Conservation (phyloP, 164 flowering plant genomes). For the Aristolochia contorta region DNA sequence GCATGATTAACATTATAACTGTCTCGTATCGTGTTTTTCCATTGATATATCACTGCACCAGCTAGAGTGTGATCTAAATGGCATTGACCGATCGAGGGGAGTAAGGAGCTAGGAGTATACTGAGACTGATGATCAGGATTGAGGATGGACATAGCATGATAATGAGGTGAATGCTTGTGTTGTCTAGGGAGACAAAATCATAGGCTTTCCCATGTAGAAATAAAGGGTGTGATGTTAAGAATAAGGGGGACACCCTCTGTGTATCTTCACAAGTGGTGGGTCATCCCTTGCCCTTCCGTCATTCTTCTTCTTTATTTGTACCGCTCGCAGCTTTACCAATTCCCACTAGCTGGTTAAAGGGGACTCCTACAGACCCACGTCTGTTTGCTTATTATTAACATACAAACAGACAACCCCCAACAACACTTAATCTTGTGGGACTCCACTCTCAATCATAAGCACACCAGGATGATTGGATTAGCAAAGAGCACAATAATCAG, state of each 20-base stretch:
- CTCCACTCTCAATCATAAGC: constrained; percentile 4
- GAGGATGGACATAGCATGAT: constrained; percentile 23
- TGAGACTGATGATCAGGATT: not conserved
- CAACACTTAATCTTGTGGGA: constrained; percentile 1
- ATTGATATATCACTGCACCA: too few species aligned
- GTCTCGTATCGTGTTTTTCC: too few species aligned
- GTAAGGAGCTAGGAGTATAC: too few species aligned
- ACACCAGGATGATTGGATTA: constrained; percentile 9
- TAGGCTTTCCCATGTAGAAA: constrained; percentile 15
- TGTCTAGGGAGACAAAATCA: constrained; percentile 41
- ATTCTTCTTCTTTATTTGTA: not conserved
- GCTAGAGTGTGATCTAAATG: constrained; percentile 6
- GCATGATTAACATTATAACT: too few species aligned
- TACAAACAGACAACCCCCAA: not conserved
- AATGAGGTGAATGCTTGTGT: constrained; percentile 36
- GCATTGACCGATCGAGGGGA: constrained; percentile 49
- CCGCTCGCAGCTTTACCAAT: too few species aligned
- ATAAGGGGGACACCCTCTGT: constrained; percentile 9
- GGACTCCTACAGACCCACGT: too few species aligned
- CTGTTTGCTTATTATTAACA: too few species aligned
- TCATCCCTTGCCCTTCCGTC: constrained; percentile 7
- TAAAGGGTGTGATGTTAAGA: constrained; percentile 14
- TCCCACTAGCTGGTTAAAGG: too few species aligned
- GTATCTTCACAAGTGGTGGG: not conserved
- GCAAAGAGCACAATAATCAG: constrained; percentile 3